Percentiles rank a stretch among this genome's conserved stretches.
Conservation (phyloP, 306 rosid species). For the Ochetophila trinervis region DNA sequence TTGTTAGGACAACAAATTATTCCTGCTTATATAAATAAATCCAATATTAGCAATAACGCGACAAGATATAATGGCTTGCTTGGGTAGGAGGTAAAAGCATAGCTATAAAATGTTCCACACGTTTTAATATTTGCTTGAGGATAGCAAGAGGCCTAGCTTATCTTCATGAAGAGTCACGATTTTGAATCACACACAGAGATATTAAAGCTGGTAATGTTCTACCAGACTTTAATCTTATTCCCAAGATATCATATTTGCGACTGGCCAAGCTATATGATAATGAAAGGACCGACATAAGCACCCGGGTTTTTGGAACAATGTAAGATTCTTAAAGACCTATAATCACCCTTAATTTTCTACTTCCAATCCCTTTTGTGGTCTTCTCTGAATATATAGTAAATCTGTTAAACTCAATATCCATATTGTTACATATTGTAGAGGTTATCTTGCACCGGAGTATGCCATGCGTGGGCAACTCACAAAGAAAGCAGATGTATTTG, state of each 20-base stretch:
- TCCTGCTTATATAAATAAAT: background rate
- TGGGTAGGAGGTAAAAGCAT: slow-evolving; percentile 37
- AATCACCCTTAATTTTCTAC: slow-evolving; percentile 1
- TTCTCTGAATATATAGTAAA: no score
- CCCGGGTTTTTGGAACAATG: slow-evolving; percentile 67
- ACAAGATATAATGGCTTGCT: background rate
- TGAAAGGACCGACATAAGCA: slow-evolving; percentile 68
- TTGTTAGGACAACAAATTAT: slow-evolving; percentile 42
- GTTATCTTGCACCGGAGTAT: slow-evolving; percentile 73
- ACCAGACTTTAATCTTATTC: slow-evolving; percentile 49
- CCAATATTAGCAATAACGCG: background rate
- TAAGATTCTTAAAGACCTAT: slow-evolving; percentile 23
- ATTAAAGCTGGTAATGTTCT: slow-evolving; percentile 72
- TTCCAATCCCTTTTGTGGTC: background rate
- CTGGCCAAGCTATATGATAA: slow-evolving; percentile 69
- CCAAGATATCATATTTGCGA: slow-evolving; percentile 74
- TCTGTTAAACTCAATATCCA: background rate
- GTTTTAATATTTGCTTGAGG: slow-evolving; percentile 60
- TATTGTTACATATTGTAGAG: slow-evolving; percentile 37
- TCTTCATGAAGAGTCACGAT: slow-evolving; percentile 61
- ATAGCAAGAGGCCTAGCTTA: slow-evolving; percentile 67
- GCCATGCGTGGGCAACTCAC: slow-evolving; percentile 80
- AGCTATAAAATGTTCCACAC: slow-evolving; percentile 53
- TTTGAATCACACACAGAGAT: slow-evolving; percentile 66
- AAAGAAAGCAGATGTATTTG: slow-evolving; percentile 68